Base-by-base conservation (phyloP, 305 asterid species). In the Euphrasia arctica region DNA sequence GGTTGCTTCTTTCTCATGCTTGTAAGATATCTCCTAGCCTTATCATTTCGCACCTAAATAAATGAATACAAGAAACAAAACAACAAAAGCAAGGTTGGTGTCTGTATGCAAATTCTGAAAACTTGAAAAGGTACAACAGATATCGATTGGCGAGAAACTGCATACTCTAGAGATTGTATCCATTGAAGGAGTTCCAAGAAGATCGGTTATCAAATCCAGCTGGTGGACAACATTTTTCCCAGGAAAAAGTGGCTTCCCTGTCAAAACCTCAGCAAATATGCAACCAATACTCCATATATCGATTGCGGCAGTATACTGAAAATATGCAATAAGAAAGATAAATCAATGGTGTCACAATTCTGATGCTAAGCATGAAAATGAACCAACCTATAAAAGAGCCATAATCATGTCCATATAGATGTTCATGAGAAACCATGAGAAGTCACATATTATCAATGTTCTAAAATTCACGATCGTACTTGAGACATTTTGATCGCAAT, bases 281-380 rank as follows among this genome's bases (percentile, higher is more conserved):
- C 97, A 92, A 73, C 98, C 97, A 71, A 92, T 89, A 70, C 98
- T 87, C 98, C 98, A 92, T 67, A 92, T 80, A 74, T 92, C 98
- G 70, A 92, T 87, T 54, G 98, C 98, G 42, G 98, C 86, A 62
- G 98, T 92, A 79, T 92, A 92, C 98, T 92, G 89, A 65, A 77
- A 11, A 45, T 45, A 45, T 45, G 51, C n/a, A n/a, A 45, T 45
- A 45, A 45, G 4, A 45, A 45, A 45, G 51, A 45, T 9, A 45
- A 9, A n/a, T 45, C 51, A 45, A n/a, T n/a, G n/a, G n/a, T n/a
- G n/a, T n/a, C n/a, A n/a, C n/a, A n/a, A n/a, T n/a, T n/a, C n/a
- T n/a, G n/a, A n/a, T n/a, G n/a, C n/a, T n/a, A n/a, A n/a, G n/a
- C n/a, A n/a, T n/a, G n/a, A n/a, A n/a, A n/a, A n/a, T 34, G 41